Base-by-base conservation (phyloP, 257 asterid genomes). In the Primulina eburnea region DNA sequence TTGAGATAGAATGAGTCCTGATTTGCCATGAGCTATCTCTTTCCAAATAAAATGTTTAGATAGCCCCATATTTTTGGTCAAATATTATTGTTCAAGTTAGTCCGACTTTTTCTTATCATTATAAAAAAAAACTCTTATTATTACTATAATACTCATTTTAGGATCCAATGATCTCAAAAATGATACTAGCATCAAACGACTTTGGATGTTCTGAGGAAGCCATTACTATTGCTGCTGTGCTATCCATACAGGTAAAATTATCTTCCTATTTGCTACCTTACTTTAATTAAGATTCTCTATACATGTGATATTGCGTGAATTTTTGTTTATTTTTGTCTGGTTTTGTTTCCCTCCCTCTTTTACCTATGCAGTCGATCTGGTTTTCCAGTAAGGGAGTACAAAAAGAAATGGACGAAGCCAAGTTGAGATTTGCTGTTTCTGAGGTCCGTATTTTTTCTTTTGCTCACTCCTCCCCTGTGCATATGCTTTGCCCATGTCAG, bases 91-190 rank as follows among this genome's bases (percentile, higher is more conserved):
- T 8, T 38, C 2, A 38, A 38, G 37, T 14, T 8, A 2, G 16
- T 38, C 16, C 2, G 16, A 38, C 50, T 10, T 38, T 9, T 38
- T 38, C 3, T 11, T 55, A 32, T 18, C 20, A 30, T 35, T 65
- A 35, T 24, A 9, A 57, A n/a, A n/a, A n/a, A n/a, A 57, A 61
- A 63, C 73, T 77, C 67, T 52, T 43, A 43, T 12, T 40, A 59
- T 21, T 34, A 17, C 65, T 64, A 9, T 34, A 38, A 28, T 29
- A 29, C 34, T 62, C 69, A 32, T 59, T 74, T 69, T 75, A 92
- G 98, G 98, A 92, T 70, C 98, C 98, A 37, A 85, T 88, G 97
- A 71, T 90, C 69, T 85, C 97, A 28, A 92, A 92, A 82, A 86
- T 86, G 92, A 87, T 92, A 71, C 82, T 92, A 79, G 97, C 98